A percentile compares a stretch with the other conserved stretches of the same genome.
phyloP scores from a whole-genome alignment of 2,329 filamentous ascomycete species.

The Didymellaceae sp. region DNA sequence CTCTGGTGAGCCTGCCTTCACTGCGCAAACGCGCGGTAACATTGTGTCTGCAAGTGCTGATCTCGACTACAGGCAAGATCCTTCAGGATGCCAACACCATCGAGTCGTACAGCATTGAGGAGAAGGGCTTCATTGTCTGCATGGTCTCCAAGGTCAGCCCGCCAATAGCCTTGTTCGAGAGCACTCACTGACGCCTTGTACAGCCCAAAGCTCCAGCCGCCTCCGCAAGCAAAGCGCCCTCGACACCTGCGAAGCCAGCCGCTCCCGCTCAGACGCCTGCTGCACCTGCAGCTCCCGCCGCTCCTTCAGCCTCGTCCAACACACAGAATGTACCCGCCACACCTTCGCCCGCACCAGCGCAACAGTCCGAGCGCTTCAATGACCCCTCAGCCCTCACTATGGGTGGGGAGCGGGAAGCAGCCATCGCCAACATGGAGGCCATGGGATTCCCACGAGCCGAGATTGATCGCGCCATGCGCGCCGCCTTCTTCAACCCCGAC shows the following conservation, averaged over 20 bases:
- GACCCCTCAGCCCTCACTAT: conserved; percentile 85
- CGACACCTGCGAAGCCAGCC: conserved; percentile 60
- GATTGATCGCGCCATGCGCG: conserved; percentile 93
- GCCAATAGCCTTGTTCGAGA: conserved; percentile 1
- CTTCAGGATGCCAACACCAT: conserved; percentile 97
- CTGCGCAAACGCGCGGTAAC: conserved; percentile 18
- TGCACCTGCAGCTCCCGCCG: conserved; percentile 63
- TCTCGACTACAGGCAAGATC: conserved; percentile 78
- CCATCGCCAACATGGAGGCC: conserved; percentile 90
- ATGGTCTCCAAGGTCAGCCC: conserved; percentile 89
- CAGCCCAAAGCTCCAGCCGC: conserved; percentile 74
- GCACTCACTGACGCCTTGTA: conserved; percentile 25
- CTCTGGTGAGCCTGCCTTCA: conserved; percentile 70
- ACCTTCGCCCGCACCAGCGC: conserved; percentile 56
- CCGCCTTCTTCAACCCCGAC: conserved; percentile 95
- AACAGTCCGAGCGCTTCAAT: conserved; percentile 61
- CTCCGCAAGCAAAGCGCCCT: conserved; percentile 58
- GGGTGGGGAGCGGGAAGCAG: conserved; percentile 80
- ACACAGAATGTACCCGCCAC: conserved; percentile 59
- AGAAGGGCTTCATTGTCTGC: conserved; percentile 99
- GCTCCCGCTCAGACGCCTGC: conserved; percentile 56
- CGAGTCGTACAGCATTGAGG: conserved; percentile 96
- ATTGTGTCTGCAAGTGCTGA: conserved; percentile 32
- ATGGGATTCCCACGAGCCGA: conserved; percentile 93
- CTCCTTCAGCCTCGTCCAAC: conserved; percentile 51